Evolutionary conservation across 169 alveolate species (phyloP).

Genomic region (Plasmodium relictum): DNA sequence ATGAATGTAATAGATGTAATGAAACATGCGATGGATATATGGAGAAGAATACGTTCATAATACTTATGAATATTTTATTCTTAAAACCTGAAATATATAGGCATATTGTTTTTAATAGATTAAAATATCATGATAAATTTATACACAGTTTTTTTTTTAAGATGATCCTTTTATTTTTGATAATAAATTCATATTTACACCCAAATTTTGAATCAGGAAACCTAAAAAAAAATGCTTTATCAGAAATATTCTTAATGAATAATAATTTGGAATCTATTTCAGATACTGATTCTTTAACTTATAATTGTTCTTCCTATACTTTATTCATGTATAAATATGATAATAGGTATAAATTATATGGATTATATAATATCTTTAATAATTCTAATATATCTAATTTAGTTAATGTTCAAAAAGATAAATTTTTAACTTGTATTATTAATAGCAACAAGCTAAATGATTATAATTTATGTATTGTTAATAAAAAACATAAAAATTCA

Average conservation of each 20-base stretch:
- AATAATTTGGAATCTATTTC: constrained; percentile 24
- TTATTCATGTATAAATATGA: constrained; percentile 61
- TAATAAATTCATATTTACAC: constrained; percentile 72
- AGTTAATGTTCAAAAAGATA: constrained; percentile 60
- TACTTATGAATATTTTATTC: constrained; percentile 56
- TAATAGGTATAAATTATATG: constrained; percentile 53
- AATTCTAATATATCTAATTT: constrained; percentile 28
- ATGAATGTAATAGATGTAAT: constrained; percentile 57
- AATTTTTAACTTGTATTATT: constrained; percentile 51
- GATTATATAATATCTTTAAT: constrained; percentile 48
- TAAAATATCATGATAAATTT: constrained; percentile 52
- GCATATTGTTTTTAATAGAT: constrained; percentile 62
- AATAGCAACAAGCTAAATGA: constrained; percentile 22
- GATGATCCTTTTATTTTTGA: constrained; percentile 47
- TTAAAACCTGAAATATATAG: constrained; percentile 73
- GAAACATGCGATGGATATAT: constrained; percentile 73
- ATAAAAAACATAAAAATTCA: constrained; percentile 11
- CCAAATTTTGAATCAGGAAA: constrained; percentile 62
- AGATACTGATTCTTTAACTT: neutral
- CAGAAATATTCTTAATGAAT: constrained; percentile 20
- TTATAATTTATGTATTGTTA: constrained; percentile 32
- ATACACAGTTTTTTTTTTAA: constrained; percentile 58
- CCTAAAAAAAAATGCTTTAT: constrained; percentile 11
- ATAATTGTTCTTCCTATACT: constrained; percentile 65
- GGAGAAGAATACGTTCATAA: constrained; percentile 55